Conservation (phyloP, 192 early-diverging fungal genomes). For the Dispira simplex region DNA sequence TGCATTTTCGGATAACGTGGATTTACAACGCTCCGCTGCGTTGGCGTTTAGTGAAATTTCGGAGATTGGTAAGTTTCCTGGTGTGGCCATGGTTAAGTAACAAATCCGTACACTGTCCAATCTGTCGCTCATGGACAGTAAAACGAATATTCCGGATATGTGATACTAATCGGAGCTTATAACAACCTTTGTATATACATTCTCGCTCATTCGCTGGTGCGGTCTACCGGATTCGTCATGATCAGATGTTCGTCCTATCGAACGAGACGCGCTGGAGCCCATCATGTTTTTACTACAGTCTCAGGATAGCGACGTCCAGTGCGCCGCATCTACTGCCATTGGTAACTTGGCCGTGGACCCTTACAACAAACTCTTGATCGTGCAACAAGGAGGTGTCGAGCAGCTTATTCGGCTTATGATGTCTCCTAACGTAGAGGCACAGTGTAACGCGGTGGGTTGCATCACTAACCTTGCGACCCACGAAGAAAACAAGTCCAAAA, state of each 20-base stretch:
- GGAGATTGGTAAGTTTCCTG: conserved; percentile 42
- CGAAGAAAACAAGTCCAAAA: conserved; percentile 79
- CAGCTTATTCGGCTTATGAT: conserved; percentile 78
- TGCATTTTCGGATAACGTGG: conserved; percentile 70
- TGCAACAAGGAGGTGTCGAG: conserved; percentile 68
- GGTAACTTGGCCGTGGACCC: conserved; percentile 79
- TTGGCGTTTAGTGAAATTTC: conserved; percentile 83
- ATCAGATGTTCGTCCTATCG: conserved; percentile 57
- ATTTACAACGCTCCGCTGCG: conserved; percentile 72
- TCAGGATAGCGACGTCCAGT: conserved; percentile 69
- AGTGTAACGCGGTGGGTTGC: conserved; percentile 88
- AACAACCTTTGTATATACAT: no score
- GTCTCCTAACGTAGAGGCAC: conserved; percentile 74
- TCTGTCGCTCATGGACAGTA: no score
- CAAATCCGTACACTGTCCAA: no score
- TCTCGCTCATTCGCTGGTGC: no score
- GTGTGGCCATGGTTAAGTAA: no score
- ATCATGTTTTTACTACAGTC: conserved; percentile 70
- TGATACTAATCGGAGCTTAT: no score
- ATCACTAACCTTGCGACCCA: conserved; percentile 79
- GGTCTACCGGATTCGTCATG: not conserved
- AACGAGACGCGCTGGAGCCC: conserved; percentile 60
- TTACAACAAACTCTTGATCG: conserved; percentile 74
- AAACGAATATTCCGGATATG: no score
- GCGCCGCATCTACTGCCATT: conserved; percentile 70